Conservation (phyloP, 2,329 filamentous ascomycete species). For the Penicillium palitans region DNA sequence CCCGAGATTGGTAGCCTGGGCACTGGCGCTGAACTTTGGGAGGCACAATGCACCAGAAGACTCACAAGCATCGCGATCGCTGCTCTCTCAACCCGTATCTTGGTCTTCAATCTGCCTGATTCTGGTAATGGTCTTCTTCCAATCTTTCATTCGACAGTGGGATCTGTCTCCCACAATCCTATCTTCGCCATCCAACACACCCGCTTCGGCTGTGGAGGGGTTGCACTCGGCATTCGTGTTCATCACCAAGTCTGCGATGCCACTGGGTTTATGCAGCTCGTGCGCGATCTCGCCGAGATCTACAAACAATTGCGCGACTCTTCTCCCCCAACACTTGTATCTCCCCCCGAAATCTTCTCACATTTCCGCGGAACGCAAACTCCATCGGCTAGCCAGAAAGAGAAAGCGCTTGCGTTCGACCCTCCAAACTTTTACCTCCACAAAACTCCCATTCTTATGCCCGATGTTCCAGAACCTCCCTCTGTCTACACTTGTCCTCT, state of each 20-base stretch:
- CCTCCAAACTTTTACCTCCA: background rate
- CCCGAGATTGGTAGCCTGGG: background rate
- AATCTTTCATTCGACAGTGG: background rate
- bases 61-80: background rate
- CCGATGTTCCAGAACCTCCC: too few relatives aligned
- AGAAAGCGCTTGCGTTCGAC: background rate
- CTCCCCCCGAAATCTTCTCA: background rate
- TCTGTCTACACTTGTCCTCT: background rate
- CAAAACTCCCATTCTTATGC: background rate
- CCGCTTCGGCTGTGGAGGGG: slow-evolving; percentile 9
- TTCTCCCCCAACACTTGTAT: slow-evolving; percentile 1
- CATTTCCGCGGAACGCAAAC: background rate
- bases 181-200: slow-evolving; percentile 10
- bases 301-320: slow-evolving; percentile 5
- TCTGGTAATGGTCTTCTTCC: slow-evolving; percentile 1
- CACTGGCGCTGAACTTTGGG: slow-evolving; percentile 5
- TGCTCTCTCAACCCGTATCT: slow-evolving; percentile 1
- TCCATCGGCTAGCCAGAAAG: background rate
- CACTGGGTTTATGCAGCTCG: slow-evolving; percentile 1
- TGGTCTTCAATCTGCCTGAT: background rate
- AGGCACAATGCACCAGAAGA: background rate
- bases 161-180: background rate
- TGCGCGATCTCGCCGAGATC: slow-evolving; percentile 4
- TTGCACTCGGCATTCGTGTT: slow-evolving; percentile 4
- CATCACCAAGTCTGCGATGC: slow-evolving; percentile 12